Base-by-base conservation (phyloP, 108 stramenopile genomes). In the Skeletonema grethae region DNA sequence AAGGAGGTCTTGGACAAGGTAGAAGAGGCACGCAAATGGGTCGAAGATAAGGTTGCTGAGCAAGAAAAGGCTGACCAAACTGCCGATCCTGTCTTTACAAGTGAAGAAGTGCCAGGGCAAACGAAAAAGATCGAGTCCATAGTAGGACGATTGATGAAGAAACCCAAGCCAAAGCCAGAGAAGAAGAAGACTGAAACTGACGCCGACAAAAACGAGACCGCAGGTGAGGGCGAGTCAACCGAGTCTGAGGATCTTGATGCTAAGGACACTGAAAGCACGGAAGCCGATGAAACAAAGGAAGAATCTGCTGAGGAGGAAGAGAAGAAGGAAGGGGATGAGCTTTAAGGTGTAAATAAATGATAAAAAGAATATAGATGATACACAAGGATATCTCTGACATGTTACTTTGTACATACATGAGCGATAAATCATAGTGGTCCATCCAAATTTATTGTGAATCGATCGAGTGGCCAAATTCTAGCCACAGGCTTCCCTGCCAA, bases 81-180 rank as follows among this genome's bases (percentile, higher is more conserved):
- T 25, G 92, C 90, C 61, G 90, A 92, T 39, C 96, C 96, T 8
- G 91, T 89, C 15, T 96, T 96, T 70, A 75, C 80, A 5, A 90
- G 89, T 69, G 76, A 77, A 32, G 95, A 98, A 59, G 84, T 98
- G 61, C 85, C 87, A 1, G 63, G 74, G 10, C 86, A 90, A 69
- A 90, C 85, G 16, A 94, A 94, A 75, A 64, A 83, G 55, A 67
- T 92, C 39, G 90, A 95, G 57, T 62, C 79, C 15, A 61, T 94
- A 38, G 79, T 93, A 16, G 34, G 67, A 15, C 86, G 79, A 58
- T 81, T 96, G 59, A 88, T 76, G 62, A 89, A 86, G 79, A 96
- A 94, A 68, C 90, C 92, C 29, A 94, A 89, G 57, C 95, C 93
- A 13, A 90, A 87, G 56, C 86, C 89, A 41, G 70, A 84, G 41